Conservation (phyloP, 768 basidiomycete species). For the Mycena vitilis region DNA sequence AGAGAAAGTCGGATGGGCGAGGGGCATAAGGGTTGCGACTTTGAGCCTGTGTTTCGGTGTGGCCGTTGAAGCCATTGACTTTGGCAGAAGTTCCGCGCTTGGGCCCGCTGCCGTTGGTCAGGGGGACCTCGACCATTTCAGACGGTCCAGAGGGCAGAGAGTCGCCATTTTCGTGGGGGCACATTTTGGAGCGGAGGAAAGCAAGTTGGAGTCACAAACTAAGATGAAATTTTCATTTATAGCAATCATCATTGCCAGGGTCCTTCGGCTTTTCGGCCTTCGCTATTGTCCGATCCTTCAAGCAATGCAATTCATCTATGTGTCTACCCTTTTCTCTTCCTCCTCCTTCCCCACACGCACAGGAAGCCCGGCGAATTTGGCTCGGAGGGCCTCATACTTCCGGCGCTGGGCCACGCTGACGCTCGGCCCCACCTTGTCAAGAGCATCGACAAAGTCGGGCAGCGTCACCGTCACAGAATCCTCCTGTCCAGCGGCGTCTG, state of each 20-base stretch:
- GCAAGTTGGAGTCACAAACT: conserved; percentile 11
- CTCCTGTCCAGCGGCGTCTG: conserved; percentile 27
- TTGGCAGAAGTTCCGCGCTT: conserved; percentile 57
- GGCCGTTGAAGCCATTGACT: conserved; percentile 49
- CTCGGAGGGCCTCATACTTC: conserved; percentile 83
- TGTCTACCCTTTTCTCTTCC: conserved; percentile 43
- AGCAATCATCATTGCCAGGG: conserved; percentile 2
- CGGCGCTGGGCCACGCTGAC: conserved; percentile 83
- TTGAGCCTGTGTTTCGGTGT: conserved; percentile 51
- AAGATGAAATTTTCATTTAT: conserved; percentile 5
- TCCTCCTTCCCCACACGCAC: conserved; percentile 61
- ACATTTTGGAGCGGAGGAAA: conserved; percentile 59
- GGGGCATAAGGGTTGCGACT: conserved; percentile 86
- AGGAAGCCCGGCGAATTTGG: conserved; percentile 86
- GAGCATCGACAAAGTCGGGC: conserved; percentile 78
- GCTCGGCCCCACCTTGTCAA: conserved; percentile 88
- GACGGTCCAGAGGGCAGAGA: conserved; percentile 53
- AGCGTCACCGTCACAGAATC: conserved; percentile 61
- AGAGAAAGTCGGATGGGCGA: conserved; percentile 91
- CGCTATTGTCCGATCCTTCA: no score
- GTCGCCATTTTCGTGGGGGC: conserved; percentile 69
- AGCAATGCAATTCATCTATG: conserved; percentile 26
- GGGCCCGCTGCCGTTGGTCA: conserved; percentile 56
- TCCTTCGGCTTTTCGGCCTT: conserved; percentile 25
- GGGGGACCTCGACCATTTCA: conserved; percentile 82